Percentiles rank a stretch among this genome's conserved stretches.
phyloP scores from a whole-genome alignment of 2,329 filamentous ascomycete genomes.

The Phyllosticta citriasiana region DNA sequence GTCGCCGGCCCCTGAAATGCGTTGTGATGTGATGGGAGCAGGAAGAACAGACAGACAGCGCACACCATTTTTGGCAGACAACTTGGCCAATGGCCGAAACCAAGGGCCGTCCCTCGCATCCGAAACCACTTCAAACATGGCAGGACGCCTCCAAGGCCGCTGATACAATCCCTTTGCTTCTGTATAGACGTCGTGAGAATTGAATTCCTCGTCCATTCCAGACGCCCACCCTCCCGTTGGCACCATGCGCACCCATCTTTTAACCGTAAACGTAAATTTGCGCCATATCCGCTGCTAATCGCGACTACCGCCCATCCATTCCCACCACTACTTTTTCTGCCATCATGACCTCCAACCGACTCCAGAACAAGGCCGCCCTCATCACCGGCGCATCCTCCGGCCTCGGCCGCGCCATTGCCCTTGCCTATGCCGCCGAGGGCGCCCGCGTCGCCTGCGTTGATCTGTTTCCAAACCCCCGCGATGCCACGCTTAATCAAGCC shows the following conservation, averaged over 20 bases:
- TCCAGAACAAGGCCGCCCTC: slow-evolving; percentile 17
- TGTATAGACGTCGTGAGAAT: neutral
- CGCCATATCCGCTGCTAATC: neutral
- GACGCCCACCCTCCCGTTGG: too few species aligned
- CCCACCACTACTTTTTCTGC: neutral
- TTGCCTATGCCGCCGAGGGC: slow-evolving; percentile 14
- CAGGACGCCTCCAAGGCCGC: neutral
- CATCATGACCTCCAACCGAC: slow-evolving; percentile 1
- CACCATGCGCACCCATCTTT: neutral
- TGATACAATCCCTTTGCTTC: neutral
- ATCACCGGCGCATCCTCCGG: slow-evolving; percentile 21
- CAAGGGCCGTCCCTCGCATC: neutral
- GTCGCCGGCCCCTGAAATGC: neutral
- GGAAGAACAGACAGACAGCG: neutral
- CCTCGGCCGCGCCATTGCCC: slow-evolving; percentile 19
- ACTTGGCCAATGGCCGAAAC: neutral
- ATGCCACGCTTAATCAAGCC: slow-evolving; percentile 16
- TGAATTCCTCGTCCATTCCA: neutral
- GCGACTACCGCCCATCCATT: neutral
- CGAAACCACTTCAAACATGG: neutral
- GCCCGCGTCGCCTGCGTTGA: slow-evolving; percentile 20
- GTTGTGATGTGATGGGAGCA: neutral
- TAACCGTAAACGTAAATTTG: neutral
- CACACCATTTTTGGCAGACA: neutral
- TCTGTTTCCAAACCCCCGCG: slow-evolving; percentile 20